Evolutionary conservation across 768 basidiomycete genomes (phyloP).

Genomic region (Myochromella boudieri): DNA sequence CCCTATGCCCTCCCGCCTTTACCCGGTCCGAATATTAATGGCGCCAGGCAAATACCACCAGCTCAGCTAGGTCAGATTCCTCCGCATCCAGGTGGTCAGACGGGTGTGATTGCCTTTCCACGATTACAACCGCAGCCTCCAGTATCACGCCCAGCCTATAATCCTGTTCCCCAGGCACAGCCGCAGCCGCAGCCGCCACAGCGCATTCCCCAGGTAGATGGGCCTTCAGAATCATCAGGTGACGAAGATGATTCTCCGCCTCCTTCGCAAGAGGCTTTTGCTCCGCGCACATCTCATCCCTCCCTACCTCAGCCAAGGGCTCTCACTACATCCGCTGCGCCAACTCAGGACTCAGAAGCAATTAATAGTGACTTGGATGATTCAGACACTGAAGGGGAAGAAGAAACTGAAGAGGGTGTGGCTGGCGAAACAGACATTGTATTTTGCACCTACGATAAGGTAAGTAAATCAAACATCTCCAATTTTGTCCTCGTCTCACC

Average conservation of each 20-base stretch:
- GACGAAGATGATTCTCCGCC: constrained; percentile 65
- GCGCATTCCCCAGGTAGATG: constrained; percentile 79
- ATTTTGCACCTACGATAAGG: constrained; percentile 99
- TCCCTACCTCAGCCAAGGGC: constrained; percentile 67
- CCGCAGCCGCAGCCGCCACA: constrained; percentile 11
- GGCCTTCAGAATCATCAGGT: constrained; percentile 70
- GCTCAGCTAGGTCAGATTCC: constrained; percentile 32
- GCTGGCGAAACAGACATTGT: constrained; percentile 87
- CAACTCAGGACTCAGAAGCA: constrained; percentile 65
- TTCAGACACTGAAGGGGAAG: constrained; percentile 84
- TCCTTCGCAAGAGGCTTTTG: constrained; percentile 61
- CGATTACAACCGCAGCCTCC: constrained; percentile 31
- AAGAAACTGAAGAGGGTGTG: constrained; percentile 76
- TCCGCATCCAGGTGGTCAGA: constrained; percentile 57
- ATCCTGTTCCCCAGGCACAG: constrained; percentile 13
- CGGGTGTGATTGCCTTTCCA: constrained; percentile 57
- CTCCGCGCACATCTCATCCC: constrained; percentile 71
- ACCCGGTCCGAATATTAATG: constrained; percentile 64
- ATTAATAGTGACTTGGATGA: constrained; percentile 98
- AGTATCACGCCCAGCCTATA: constrained; percentile 24
- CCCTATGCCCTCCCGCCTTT: constrained; percentile 61
- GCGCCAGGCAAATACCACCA: constrained; percentile 43
- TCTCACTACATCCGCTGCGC: constrained; percentile 30
- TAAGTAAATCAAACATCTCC: constrained; percentile 28
- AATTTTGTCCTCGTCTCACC: background rate